Evolutionary conservation across 345 rosid genomes (phyloP).

Genomic region (Garcia nutans): DNA sequence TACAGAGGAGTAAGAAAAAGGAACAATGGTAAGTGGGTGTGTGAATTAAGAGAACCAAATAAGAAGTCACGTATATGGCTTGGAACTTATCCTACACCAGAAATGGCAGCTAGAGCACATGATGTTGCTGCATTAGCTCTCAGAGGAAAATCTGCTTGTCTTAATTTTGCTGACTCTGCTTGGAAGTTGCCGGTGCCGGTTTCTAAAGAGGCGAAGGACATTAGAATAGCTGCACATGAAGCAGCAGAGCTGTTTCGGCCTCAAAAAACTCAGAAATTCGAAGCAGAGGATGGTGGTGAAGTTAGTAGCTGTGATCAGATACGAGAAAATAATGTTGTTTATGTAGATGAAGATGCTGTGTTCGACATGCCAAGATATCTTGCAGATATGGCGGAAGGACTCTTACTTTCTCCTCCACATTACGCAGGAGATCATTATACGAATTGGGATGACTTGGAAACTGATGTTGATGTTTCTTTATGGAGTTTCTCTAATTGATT

Average conservation of each 20-base stretch:
- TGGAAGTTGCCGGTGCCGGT: constrained; percentile 59
- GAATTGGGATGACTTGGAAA: constrained; percentile 12
- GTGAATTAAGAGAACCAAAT: constrained; percentile 62
- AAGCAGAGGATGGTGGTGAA: constrained; percentile 19
- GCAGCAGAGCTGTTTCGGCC: constrained; percentile 58
- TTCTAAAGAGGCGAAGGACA: constrained; percentile 45
- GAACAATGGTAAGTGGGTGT: constrained; percentile 68
- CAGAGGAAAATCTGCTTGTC: constrained; percentile 63
- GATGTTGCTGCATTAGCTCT: constrained; percentile 72
- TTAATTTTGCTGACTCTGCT: constrained; percentile 67
- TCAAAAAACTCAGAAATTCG: constrained; percentile 4
- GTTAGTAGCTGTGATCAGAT: constrained; percentile 3
- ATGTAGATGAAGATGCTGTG: constrained; percentile 37
- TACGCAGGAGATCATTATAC: constrained; percentile 12
- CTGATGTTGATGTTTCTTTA: neutral
- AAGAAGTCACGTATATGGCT: constrained; percentile 68
- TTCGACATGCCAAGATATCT: constrained; percentile 49
- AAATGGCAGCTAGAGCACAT: constrained; percentile 82
- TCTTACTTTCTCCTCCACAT: constrained; percentile 60
- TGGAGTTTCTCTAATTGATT: constrained; percentile 17
- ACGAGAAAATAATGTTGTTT: constrained; percentile 14
- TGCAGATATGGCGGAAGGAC: constrained; percentile 54
- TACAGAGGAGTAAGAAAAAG: constrained; percentile 60
- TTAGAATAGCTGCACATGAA: constrained; percentile 47
- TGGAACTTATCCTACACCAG: constrained; percentile 68